Percentiles rank a stretch among this genome's conserved stretches.
phyloP scores from a whole-genome alignment of 805 yeast species.

The Henningerozyma blattae region DNA sequence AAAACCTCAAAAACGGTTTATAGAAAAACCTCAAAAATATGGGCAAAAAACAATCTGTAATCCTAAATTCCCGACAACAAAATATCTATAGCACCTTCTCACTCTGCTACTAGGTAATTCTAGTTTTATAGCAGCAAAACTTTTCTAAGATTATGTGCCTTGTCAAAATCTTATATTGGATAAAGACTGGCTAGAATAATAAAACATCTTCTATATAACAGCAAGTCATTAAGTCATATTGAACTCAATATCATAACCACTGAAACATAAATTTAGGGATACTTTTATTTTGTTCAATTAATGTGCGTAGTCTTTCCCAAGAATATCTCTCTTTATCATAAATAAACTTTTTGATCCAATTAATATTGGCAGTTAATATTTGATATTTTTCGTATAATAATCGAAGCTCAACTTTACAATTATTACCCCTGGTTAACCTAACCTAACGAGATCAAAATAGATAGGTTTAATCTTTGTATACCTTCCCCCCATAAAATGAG shows the following conservation, averaged over 20 bases:
- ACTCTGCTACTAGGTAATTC: too few species aligned
- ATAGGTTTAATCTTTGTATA: neutral
- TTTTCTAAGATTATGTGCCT: too few species aligned
- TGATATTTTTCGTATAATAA: conserved; percentile 1
- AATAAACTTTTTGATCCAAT: neutral
- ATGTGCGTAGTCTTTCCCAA: neutral
- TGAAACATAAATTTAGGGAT: neutral
- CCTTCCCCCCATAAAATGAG: conserved; percentile 1
- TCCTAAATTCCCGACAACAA: too few species aligned
- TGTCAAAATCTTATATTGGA: too few species aligned
- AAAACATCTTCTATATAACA: neutral
- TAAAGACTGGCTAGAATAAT: neutral
- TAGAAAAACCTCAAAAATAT: too few species aligned
- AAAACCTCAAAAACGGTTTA: too few species aligned
- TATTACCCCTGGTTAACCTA: neutral
- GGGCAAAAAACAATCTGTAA: too few species aligned
- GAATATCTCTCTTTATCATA: neutral
- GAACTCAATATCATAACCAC: neutral
- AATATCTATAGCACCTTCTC: too few species aligned
- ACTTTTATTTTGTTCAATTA: neutral
- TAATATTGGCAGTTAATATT: conserved; percentile 3
- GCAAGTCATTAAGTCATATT: too few species aligned
- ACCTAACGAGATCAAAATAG: neutral
- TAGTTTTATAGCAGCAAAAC: too few species aligned
- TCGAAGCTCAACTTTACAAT: conserved; percentile 4